Base-by-base conservation (phyloP, 176 grass and related monocot species). In the Guadua angustifolia region DNA sequence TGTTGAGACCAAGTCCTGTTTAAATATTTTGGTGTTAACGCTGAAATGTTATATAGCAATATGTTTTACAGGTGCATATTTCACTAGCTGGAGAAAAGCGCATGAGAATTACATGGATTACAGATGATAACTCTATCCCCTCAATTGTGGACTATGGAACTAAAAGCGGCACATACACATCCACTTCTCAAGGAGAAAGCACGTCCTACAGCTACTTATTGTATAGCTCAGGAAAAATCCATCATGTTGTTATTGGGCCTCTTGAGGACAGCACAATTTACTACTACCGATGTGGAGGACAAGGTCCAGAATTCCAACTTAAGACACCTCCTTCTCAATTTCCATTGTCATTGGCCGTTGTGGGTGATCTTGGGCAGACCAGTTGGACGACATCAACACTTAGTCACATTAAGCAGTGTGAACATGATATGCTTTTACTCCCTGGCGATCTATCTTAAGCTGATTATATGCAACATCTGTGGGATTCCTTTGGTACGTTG, bases 361-460 rank as follows among this genome's bases (percentile, higher is more conserved):
- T 92, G n/a, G 95, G 95, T 21, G 95, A 98, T 88, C 88, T 98
- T 66, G 93, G 95, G 47, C 95, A 98, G 65, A 95, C 95, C 32
- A 92, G 91, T 18, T 98, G 95, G 95, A 92, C 95, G 5, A 73
- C 74, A 7, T 92, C 93, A 72, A 98, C 95, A 39, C 83, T 98
- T 7, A 63, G 91, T 67, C 95, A 98, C 66, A 90, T 98, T 16
- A 88, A 86, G 51, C 82, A 87, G 65, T 95, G 95, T 62, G 82
- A 92, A 58, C 73, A 98, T 85, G 95, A 98, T 71, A 86, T 95
- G 77, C 92, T 94, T 84, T 83, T 98, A 71, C 80, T 98, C 36
- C 95, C 95, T 39, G 95, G 95, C 4, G 95, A 98, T 82, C 86
- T 98, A 21, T 90, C 95, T 7, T 98, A 98, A 85, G 95, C 95